phyloP scores from a whole-genome alignment of 179 eudicot species.

The Silene vulgaris region DNA sequence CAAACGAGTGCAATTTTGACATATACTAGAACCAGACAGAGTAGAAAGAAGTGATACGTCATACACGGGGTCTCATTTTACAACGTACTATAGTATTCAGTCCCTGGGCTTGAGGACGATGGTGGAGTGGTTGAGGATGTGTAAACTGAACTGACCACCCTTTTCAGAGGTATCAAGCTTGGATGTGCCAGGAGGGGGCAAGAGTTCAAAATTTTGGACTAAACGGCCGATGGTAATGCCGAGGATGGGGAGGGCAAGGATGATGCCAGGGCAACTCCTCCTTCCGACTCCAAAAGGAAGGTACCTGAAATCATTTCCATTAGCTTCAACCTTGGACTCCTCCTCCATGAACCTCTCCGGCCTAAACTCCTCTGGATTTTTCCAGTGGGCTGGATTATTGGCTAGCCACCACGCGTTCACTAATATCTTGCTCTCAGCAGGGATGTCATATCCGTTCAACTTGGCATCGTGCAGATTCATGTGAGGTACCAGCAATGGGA shows the following conservation, averaged over 20 bases:
- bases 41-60: background rate
- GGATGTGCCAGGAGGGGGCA: background rate
- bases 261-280: background rate
- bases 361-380: background rate
- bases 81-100: background rate
- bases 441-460: background rate
- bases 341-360: background rate
- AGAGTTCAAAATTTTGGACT: background rate
- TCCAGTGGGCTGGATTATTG: background rate
- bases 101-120: background rate
- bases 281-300: constrained; percentile 2
- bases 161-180: background rate
- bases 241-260: background rate
- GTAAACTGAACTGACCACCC: background rate
- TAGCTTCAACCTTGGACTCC: background rate
- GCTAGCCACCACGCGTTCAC: constrained; percentile 2
- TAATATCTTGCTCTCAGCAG: background rate
- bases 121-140: background rate
- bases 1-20: background rate
- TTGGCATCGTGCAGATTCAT: constrained; percentile 2
- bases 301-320: background rate
- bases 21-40: background rate
- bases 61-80: background rate
- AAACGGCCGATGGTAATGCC: background rate
- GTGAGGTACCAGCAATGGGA: background rate